Percentiles rank a stretch among this genome's conserved stretches.
phyloP scores from a whole-genome alignment of 2,329 filamentous ascomycete genomes.

The Eutypa lata region DNA sequence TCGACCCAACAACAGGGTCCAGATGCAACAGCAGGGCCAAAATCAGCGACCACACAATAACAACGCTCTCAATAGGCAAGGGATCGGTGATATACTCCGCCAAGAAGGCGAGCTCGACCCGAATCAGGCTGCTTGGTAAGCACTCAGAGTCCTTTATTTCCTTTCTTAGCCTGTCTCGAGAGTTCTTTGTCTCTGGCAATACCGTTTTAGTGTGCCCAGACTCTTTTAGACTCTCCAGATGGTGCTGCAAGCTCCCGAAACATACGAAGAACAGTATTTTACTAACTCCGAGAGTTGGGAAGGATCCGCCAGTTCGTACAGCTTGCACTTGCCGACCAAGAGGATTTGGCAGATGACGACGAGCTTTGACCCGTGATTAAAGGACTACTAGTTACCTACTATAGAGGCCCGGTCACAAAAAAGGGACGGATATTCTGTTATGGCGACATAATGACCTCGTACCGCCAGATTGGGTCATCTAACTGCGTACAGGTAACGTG shows the following conservation, averaged over 20 bases:
- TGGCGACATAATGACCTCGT: too few species aligned
- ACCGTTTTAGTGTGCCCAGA: too few species aligned
- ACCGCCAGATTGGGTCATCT: not conserved
- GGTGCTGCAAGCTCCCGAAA: too few species aligned
- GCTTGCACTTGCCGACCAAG: constrained; percentile 51
- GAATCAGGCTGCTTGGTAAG: constrained; percentile 49
- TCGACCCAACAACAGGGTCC: constrained; percentile 18
- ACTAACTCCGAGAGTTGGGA: too few species aligned
- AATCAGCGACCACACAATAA: constrained; percentile 15
- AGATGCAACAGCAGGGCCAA: constrained; percentile 23
- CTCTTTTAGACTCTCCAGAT: too few species aligned
- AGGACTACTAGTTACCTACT: too few species aligned
- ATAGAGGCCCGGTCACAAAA: too few species aligned
- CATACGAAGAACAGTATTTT: too few species aligned
- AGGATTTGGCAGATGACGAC: constrained; percentile 44
- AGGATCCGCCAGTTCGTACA: constrained; percentile 53
- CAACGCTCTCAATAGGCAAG: constrained; percentile 18
- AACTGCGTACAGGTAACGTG: not conserved
- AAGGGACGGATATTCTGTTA: too few species aligned
- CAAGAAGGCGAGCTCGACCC: constrained; percentile 37
- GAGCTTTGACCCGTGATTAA: constrained; percentile 17
- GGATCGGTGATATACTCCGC: constrained; percentile 15
- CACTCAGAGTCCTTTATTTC: too few species aligned
- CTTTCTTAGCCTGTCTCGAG: too few species aligned
- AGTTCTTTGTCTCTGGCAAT: too few species aligned